phyloP scores from a whole-genome alignment of 306 rosid genomes.

The Macrotyloma uniflorum region DNA sequence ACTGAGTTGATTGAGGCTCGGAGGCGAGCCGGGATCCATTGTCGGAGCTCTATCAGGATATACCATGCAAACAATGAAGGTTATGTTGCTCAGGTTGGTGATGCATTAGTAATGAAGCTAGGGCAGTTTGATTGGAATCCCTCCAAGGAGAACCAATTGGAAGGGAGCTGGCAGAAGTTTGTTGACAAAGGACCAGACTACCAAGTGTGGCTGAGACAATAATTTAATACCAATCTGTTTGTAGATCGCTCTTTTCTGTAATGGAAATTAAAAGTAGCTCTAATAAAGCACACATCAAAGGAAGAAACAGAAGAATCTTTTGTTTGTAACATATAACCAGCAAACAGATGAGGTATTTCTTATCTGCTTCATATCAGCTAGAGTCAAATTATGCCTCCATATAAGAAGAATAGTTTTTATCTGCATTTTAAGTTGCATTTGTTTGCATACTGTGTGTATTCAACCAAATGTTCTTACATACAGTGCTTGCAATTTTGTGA shows the following conservation, averaged over 20 bases:
- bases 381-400: neutral
- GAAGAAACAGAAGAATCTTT: neutral
- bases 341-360: neutral
- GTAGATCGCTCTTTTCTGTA: neutral
- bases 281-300: neutral
- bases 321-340: neutral
- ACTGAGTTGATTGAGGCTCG: constrained; percentile 69
- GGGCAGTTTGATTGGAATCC: constrained; percentile 85
- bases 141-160: constrained; percentile 70
- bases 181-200: constrained; percentile 73
- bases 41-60: constrained; percentile 71
- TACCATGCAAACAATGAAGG: constrained; percentile 80
- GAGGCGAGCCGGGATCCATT: constrained; percentile 69
- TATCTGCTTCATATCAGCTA: neutral
- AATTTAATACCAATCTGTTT: constrained; percentile 7
- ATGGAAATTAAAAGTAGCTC: constrained; percentile 12
- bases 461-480: neutral
- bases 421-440: neutral
- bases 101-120: constrained; percentile 66
- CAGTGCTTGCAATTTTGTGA: neutral
- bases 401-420: neutral
- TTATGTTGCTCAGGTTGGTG: constrained; percentile 74
- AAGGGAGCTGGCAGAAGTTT: constrained; percentile 83
- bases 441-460: neutral
- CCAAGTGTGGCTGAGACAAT: constrained; percentile 72